Evolutionary conservation across 2,329 filamentous ascomycete species (phyloP).

Genomic region (Cercospora sp.): DNA sequence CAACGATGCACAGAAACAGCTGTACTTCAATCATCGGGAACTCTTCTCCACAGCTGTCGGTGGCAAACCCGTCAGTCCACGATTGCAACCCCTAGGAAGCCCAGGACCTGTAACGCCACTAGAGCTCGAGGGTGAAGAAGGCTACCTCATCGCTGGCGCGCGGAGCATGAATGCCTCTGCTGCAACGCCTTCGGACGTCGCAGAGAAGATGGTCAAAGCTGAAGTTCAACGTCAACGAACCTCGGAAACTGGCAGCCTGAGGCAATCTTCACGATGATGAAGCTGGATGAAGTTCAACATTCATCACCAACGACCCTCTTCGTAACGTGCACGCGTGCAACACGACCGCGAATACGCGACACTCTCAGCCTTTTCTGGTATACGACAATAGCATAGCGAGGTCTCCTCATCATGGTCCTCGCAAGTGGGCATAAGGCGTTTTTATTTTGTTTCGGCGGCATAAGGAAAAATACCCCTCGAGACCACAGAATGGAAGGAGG

Average conservation of each 20-base stretch:
- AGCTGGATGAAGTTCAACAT: background rate
- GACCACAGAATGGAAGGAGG: background rate
- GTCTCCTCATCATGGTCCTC: background rate
- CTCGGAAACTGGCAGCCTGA: background rate
- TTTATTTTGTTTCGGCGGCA: background rate
- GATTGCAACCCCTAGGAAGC: constrained; percentile 52
- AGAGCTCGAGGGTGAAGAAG: constrained; percentile 48
- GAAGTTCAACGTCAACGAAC: constrained; percentile 42
- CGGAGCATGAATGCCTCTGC: constrained; percentile 28
- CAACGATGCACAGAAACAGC: constrained; percentile 51
- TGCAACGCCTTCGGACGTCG: constrained; percentile 38
- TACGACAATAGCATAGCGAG: background rate
- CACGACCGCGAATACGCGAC: background rate
- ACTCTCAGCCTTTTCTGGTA: background rate
- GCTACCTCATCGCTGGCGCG: constrained; percentile 50
- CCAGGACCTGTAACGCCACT: constrained; percentile 57
- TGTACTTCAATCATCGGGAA: constrained; percentile 53
- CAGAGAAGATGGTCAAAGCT: constrained; percentile 51
- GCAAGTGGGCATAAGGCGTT: background rate
- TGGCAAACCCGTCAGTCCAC: constrained; percentile 50
- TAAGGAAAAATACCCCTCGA: background rate
- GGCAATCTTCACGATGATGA: background rate
- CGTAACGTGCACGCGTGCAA: background rate
- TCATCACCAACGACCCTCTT: background rate
- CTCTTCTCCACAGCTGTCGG: constrained; percentile 33